Percentiles rank a stretch among this genome's conserved stretches.
These are phyloP conservation scores for Boletus reticuloceps DNA, from an alignment of 768 basidiomycete genomes.

Conservation along the genomic window DNA sequence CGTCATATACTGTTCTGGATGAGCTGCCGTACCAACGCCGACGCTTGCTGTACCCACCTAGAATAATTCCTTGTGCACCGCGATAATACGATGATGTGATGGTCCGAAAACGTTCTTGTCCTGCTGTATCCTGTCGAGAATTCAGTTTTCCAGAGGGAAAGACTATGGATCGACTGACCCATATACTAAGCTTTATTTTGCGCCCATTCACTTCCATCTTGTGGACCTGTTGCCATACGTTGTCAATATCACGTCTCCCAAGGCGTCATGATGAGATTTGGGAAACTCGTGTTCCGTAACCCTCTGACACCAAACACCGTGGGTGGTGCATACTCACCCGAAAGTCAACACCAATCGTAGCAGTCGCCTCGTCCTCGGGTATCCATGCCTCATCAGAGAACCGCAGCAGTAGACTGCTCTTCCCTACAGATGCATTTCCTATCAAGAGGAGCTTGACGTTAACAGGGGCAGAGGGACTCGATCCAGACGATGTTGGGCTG, in stretches of 20 bases:
- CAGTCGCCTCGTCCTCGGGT: conserved; percentile 84
- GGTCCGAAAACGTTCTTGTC: conserved; percentile 95
- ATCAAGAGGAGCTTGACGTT: conserved; percentile 85
- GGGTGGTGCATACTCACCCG: conserved; percentile 47
- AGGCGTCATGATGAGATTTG: not conserved
- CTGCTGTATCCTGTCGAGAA: conserved; percentile 76
- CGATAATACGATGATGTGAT: conserved; percentile 96
- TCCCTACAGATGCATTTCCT: conserved; percentile 89
- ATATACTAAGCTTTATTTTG: conserved; percentile 92
- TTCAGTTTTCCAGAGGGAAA: not conserved
- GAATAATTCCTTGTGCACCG: conserved; percentile 79
- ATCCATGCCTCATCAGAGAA: conserved; percentile 98
- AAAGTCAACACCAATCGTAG: conserved; percentile 85
- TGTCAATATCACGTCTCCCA: not conserved
- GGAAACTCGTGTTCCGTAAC: not conserved
- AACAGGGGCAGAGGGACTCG: conserved; percentile 36
- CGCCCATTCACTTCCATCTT: conserved; percentile 83
- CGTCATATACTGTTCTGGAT: conserved; percentile 77
- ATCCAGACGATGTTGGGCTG: conserved; percentile 23
- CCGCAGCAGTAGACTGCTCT: conserved; percentile 86
- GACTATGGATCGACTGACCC: conserved; percentile 56
- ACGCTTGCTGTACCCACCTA: conserved; percentile 41
- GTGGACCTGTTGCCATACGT: conserved; percentile 56
- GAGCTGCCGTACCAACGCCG: not conserved
- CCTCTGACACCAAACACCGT: too few relatives aligned